phyloP scores from a whole-genome alignment of 208 protist species.

The Trypanosoma boissoni region DNA sequence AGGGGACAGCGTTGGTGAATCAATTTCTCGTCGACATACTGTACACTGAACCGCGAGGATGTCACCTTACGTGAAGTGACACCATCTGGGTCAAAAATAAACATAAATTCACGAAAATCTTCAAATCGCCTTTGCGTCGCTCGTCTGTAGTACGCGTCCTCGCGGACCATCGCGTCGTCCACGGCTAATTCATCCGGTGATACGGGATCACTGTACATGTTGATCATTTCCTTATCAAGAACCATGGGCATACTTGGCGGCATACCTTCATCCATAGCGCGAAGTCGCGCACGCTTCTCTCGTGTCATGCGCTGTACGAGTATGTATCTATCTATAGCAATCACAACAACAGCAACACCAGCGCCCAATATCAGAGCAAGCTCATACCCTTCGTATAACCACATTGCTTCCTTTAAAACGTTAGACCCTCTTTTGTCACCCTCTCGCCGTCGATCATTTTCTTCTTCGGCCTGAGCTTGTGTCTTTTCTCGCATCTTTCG shows the following conservation, averaged over 20 bases:
- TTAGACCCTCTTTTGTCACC: neutral
- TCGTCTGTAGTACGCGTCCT: constrained; percentile 52
- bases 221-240: constrained; percentile 36
- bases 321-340: constrained; percentile 20
- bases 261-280: constrained; percentile 69
- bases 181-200: constrained; percentile 35
- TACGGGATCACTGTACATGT: constrained; percentile 39
- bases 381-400: constrained; percentile 28
- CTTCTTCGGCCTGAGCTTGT: constrained; percentile 29
- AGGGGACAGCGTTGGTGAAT: constrained; percentile 63
- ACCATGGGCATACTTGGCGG: constrained; percentile 64
- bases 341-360: constrained; percentile 15
- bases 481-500: constrained; percentile 30
- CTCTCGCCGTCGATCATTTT: neutral
- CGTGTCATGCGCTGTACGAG: constrained; percentile 41
- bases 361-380: constrained; percentile 16
- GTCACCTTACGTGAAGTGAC: constrained; percentile 49
- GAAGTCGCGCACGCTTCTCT: constrained; percentile 38
- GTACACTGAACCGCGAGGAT: constrained; percentile 52
- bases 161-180: constrained; percentile 43
- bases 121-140: constrained; percentile 72
- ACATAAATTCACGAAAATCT: constrained; percentile 80
- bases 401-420: constrained; percentile 15
- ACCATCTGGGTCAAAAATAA: constrained; percentile 68
- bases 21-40: constrained; percentile 60